Conservation (phyloP, 202 grass and related monocot species). For the Dendrocalamus latiflorus region DNA sequence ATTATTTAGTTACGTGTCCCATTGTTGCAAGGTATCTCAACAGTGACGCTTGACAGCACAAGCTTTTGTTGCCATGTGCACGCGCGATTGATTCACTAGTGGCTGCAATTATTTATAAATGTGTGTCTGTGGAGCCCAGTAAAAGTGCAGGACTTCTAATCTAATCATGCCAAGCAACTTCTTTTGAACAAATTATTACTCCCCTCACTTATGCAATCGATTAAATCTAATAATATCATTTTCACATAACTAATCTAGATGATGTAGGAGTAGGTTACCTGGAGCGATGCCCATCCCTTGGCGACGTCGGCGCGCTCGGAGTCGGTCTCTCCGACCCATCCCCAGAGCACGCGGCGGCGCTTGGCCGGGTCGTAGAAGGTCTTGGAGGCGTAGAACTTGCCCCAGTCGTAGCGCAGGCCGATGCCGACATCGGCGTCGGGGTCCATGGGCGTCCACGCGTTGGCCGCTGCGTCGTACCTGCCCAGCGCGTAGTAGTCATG, state of each 20-base stretch:
- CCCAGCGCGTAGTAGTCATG: constrained; percentile 76
- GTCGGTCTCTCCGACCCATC: constrained; percentile 70
- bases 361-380: constrained; percentile 77
- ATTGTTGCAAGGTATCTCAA: neutral
- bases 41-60: too few relatives aligned
- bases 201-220: too few relatives aligned
- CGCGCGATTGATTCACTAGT: neutral
- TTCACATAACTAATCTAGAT: too few relatives aligned
- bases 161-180: too few relatives aligned
- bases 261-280: constrained; percentile 35
- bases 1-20: too few relatives aligned
- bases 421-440: constrained; percentile 28
- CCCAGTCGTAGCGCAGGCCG: constrained; percentile 81
- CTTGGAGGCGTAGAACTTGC: constrained; percentile 92
- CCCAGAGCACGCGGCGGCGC: constrained; percentile 67
- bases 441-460: constrained; percentile 47
- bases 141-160: neutral
- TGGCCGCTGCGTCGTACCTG: constrained; percentile 8
- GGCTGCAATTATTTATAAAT: too few relatives aligned
- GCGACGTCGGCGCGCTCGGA: constrained; percentile 48
- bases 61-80: neutral
- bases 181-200: too few relatives aligned
- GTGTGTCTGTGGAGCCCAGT: neutral
- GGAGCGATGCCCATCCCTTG: constrained; percentile 75
- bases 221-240: too few relatives aligned